Evolutionary conservation across 306 rosid species (phyloP), one percentile per base, ranked within the genome.

Genomic region (Arachis stenosperma): DNA sequence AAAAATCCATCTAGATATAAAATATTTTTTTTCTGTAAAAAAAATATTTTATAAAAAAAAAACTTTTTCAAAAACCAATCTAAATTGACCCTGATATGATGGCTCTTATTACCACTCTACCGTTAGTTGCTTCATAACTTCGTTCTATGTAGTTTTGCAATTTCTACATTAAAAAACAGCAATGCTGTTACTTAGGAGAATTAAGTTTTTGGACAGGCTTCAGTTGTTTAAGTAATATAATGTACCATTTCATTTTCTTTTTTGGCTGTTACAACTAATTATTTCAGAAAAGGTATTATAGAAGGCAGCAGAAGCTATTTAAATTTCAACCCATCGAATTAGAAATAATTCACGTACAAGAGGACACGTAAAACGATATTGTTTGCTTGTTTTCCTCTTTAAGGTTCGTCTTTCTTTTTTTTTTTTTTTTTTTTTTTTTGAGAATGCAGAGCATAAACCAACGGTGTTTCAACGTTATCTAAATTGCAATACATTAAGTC

Each of bases 81-180:
- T 22, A 22, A 22, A 22, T 22, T 22, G 27, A 22, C 27, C 27
- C 27, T 22, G 27, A 22, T 22, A 22, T 22, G 27, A 2, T 33
- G 4, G 0, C 37, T 33, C 37, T 33, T 72, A 72, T 39, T 33
- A 11, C 30, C 43, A 11, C 69, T 6, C 30, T 48, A 14, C 2
- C 37, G 0, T 33, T 33, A 33, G 37, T 33, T 61, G 51, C 40
- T 15, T 2, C 8, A 6, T n/a, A 14, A 60, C 56, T 62, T 50
- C 33, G 13, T 54, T 54, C 11, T 64, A 46, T 43, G 37, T 42
- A 41, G 65, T 52, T 52, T 43, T 52, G 30, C 71, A 42, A 52
- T 54, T 54, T 74, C 54, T 56, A 12, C n/a, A 62, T 9, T 30
- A 64, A 62, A 61, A 30, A 60, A 72, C 9, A 56, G 57, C 10